These are phyloP conservation scores for Tardiomyces depauwii DNA, from an alignment of 1,139 yeast genomes.

Conservation along the genomic window DNA sequence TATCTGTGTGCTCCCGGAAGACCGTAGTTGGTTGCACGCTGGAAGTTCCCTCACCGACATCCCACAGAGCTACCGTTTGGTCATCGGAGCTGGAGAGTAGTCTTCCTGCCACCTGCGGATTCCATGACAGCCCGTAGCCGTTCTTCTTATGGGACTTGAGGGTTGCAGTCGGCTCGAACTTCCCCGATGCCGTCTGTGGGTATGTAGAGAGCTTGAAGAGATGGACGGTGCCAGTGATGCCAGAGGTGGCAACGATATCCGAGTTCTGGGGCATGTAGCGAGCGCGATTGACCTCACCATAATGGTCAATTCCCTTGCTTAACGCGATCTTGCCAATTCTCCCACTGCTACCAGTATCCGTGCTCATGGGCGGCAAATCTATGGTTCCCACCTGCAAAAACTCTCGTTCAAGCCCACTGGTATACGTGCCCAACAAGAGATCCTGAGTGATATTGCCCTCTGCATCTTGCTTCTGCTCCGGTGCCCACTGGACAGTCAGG, in stretches of 20 bases:
- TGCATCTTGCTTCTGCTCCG: slow-evolving; percentile 11
- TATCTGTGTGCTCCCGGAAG: slow-evolving; percentile 19
- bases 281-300: slow-evolving; percentile 68
- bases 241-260: slow-evolving; percentile 62
- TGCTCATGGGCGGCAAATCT: slow-evolving; percentile 40
- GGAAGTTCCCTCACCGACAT: slow-evolving; percentile 20
- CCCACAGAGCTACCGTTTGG: slow-evolving; percentile 61
- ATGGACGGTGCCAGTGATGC: slow-evolving; percentile 62
- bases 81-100: slow-evolving; percentile 64
- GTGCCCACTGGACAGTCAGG: slow-evolving; percentile 31
- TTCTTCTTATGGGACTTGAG: slow-evolving; percentile 53
- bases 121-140: slow-evolving; percentile 69
- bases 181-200: slow-evolving; percentile 3
- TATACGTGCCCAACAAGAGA: slow-evolving; percentile 71
- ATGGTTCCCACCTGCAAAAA: slow-evolving; percentile 67
- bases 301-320: slow-evolving; percentile 38
- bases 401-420: slow-evolving; percentile 66
- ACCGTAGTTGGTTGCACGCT: slow-evolving; percentile 11
- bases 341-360: slow-evolving; percentile 12
- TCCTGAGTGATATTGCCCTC: slow-evolving; percentile 14
- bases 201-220: slow-evolving; percentile 33
- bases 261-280: slow-evolving; percentile 77
- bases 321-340: slow-evolving; percentile 34
- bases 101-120: slow-evolving; percentile 21
- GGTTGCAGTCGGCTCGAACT: slow-evolving; percentile 11